Conservation (phyloP, 176 grass and related monocot species). For the Cenchrus fungigraminus region DNA sequence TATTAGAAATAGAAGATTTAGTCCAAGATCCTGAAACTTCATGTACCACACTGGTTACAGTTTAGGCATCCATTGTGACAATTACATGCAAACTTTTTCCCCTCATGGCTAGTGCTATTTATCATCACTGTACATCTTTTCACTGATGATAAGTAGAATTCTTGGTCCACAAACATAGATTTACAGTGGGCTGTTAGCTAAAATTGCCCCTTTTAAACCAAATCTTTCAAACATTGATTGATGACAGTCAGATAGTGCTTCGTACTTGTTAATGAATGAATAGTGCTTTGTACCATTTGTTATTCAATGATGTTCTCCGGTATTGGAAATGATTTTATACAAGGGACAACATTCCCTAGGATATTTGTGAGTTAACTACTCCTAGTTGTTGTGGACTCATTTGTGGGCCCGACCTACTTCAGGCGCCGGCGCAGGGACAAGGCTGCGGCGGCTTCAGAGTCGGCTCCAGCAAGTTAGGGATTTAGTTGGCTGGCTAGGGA, state of each 20-base stretch:
- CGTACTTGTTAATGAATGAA: not conserved
- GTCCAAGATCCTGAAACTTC: not conserved
- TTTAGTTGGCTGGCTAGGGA: too few species aligned
- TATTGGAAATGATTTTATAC: not conserved
- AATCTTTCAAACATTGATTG: constrained; percentile 13
- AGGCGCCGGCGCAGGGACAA: too few species aligned
- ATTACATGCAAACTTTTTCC: not conserved
- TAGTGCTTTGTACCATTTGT: not conserved
- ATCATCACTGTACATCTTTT: constrained; percentile 3
- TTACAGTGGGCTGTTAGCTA: not conserved
- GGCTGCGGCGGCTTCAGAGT: too few species aligned
- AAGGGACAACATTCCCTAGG: not conserved
- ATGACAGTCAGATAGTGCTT: constrained; percentile 8
- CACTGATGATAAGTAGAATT: constrained; percentile 11
- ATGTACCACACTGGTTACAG: not conserved
- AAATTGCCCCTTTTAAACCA: not conserved
- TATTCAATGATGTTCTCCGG: not conserved
- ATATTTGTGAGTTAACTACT: not conserved
- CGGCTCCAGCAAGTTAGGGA: too few species aligned
- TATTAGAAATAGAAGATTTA: not conserved
- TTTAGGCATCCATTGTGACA: not conserved
- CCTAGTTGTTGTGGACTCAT: not conserved
- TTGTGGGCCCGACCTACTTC: too few species aligned
- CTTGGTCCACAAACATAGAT: not conserved
- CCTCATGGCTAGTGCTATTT: not conserved